Conservation (phyloP, 495 filamentous ascomycete genomes). For the Xylaria sp. region DNA sequence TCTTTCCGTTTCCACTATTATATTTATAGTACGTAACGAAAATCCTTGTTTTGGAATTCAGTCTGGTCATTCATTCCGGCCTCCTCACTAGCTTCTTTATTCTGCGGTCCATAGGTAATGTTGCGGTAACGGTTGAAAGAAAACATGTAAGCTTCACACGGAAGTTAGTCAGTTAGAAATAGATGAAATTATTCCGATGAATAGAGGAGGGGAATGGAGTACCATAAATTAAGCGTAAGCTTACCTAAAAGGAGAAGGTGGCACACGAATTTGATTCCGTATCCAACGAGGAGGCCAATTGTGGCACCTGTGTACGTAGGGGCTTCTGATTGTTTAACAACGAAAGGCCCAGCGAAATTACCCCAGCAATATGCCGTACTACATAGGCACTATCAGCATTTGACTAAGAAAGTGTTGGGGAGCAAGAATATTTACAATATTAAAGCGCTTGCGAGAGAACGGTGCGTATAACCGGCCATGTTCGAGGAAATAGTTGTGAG, state of each 20-base stretch:
- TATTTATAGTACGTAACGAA: conserved; percentile 23
- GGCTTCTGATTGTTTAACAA: conserved; percentile 21
- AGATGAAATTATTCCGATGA: not conserved
- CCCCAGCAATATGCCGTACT: conserved; percentile 29
- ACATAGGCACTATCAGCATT: not conserved
- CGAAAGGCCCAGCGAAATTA: conserved; percentile 26
- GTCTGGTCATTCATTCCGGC: conserved; percentile 26
- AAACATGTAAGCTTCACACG: not conserved
- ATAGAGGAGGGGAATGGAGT: not conserved
- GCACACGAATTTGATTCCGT: conserved; percentile 20
- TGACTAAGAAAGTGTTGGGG: not conserved
- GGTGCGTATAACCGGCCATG: conserved; percentile 28
- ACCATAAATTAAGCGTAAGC: not conserved
- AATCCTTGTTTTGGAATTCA: conserved; percentile 28
- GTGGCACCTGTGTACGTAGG: conserved; percentile 17
- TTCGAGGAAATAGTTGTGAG: conserved; percentile 24
- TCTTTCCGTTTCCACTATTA: not conserved
- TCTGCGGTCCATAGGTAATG: not conserved
- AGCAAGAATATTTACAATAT: conserved; percentile 13
- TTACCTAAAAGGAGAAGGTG: conserved; percentile 19
- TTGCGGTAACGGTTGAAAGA: not conserved
- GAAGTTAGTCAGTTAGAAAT: not conserved
- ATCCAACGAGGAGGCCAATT: conserved; percentile 22
- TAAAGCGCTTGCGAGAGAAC: conserved; percentile 25
- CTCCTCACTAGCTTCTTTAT: conserved; percentile 25